A percentile compares a stretch with the other conserved stretches of the same genome.
phyloP scores from a whole-genome alignment of 768 basidiomycete species.

The Thelephora ganbajun region DNA sequence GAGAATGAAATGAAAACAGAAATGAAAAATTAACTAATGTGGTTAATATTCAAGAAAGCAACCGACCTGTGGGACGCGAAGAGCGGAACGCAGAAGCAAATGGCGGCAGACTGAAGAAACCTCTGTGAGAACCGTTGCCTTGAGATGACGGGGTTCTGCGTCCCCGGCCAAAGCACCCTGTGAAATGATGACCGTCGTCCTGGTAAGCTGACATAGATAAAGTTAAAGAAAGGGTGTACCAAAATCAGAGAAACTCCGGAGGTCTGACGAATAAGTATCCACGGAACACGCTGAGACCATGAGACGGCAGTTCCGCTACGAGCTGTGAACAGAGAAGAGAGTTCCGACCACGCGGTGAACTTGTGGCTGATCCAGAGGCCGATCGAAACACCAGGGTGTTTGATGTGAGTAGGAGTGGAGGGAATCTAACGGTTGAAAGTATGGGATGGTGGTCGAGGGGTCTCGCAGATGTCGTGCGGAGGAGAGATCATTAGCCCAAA shows the following conservation, averaged over 20 bases:
- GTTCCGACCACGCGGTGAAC: neutral
- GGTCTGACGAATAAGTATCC: conserved; percentile 1
- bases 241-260: conserved; percentile 11
- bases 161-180: conserved; percentile 39
- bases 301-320: neutral
- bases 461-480: too few relatives aligned
- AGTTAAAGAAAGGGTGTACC: conserved; percentile 24
- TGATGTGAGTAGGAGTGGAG: too few relatives aligned
- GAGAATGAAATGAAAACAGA: conserved; percentile 17
- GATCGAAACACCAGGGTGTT: too few relatives aligned
- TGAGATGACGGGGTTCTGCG: conserved; percentile 54
- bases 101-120: conserved; percentile 68
- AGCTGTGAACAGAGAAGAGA: neutral
- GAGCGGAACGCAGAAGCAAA: conserved; percentile 74
- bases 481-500: too few relatives aligned
- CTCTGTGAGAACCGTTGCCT: conserved; percentile 32
- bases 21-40: neutral
- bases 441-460: too few relatives aligned
- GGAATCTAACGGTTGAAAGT: too few relatives aligned
- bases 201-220: conserved; percentile 55
- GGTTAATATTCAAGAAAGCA: conserved; percentile 16
- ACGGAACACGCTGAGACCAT: conserved; percentile 1
- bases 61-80: conserved; percentile 87
- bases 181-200: conserved; percentile 49
- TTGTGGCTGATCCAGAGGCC: too few relatives aligned